Conservation (phyloP, 176 grass and related monocot species). For the Carex scoparia region DNA sequence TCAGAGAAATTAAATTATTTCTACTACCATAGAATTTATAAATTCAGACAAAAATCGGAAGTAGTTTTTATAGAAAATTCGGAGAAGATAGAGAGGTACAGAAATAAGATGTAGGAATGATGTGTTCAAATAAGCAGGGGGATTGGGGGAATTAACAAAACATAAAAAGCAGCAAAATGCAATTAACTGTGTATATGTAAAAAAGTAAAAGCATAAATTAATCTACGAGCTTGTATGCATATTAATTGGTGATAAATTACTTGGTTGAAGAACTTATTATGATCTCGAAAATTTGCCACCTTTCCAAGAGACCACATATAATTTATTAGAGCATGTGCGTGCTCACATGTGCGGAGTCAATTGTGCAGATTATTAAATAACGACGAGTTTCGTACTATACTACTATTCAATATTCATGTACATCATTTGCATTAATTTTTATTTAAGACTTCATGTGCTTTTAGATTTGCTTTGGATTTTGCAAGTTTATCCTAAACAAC, state of each 20-base stretch:
- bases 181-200: too few relatives aligned
- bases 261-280: neutral
- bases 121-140: too few relatives aligned
- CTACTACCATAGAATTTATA: too few relatives aligned
- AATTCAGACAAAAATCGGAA: too few relatives aligned
- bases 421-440: conserved; percentile 32
- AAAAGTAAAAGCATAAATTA: too few relatives aligned
- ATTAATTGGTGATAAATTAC: neutral
- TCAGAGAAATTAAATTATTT: too few relatives aligned
- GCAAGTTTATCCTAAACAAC: neutral
- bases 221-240: too few relatives aligned
- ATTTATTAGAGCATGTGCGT: conserved; percentile 8
- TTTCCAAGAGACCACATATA: conserved; percentile 5
- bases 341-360: conserved; percentile 30
- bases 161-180: too few relatives aligned
- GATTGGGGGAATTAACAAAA: too few relatives aligned
- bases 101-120: too few relatives aligned
- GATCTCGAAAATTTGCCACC: neutral
- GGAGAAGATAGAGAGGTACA: too few relatives aligned
- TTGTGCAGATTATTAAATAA: conserved; percentile 35
- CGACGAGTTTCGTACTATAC: conserved; percentile 16
- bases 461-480: neutral
- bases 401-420: conserved; percentile 6
- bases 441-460: conserved; percentile 9
- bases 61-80: too few relatives aligned